These are phyloP conservation scores for Sarcodon aspratus DNA, from an alignment of 768 basidiomycete species.

Conservation along the genomic window DNA sequence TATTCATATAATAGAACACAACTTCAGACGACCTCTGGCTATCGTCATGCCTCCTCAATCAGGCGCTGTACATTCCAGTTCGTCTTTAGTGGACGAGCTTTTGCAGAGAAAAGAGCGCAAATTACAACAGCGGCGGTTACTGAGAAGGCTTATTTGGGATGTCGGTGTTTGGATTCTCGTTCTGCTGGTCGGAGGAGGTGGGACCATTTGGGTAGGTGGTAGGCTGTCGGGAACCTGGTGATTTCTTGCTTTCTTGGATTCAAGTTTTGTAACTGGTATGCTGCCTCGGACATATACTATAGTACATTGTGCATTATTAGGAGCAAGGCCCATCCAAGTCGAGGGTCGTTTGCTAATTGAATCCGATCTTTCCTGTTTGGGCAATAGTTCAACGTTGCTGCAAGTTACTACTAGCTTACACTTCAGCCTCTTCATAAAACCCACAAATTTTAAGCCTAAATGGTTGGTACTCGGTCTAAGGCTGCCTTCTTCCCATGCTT, in stretches of 20 bases:
- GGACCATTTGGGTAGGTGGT: slow-evolving; percentile 46
- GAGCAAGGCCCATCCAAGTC: too few relatives aligned
- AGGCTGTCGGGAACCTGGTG: slow-evolving; percentile 44
- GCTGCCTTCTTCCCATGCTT: too few relatives aligned
- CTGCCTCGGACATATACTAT: too few relatives aligned
- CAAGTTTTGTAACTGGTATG: too few relatives aligned
- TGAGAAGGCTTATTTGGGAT: slow-evolving; percentile 73
- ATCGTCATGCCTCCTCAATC: slow-evolving; percentile 60
- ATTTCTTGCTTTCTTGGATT: neutral
- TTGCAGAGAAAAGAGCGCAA: slow-evolving; percentile 79
- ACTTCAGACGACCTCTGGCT: slow-evolving; percentile 72
- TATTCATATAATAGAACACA: slow-evolving; percentile 72
- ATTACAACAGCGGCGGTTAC: slow-evolving; percentile 64
- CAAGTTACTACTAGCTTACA: too few relatives aligned
- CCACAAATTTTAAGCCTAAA: too few relatives aligned
- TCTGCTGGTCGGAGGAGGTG: slow-evolving; percentile 44
- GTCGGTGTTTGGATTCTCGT: slow-evolving; percentile 71
- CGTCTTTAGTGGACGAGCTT: slow-evolving; percentile 48
- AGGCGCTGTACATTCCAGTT: slow-evolving; percentile 15
- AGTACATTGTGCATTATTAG: too few relatives aligned
- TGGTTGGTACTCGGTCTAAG: too few relatives aligned
- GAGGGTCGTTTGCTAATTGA: too few relatives aligned
- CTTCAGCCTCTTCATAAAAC: too few relatives aligned
- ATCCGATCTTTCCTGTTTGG: too few relatives aligned
- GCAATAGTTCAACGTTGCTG: too few relatives aligned